A percentile compares a stretch with the other conserved stretches of the same genome.
These are phyloP conservation scores for Yarrowia divulgata DNA, from an alignment of 805 yeast genomes.

Conservation along the genomic window DNA sequence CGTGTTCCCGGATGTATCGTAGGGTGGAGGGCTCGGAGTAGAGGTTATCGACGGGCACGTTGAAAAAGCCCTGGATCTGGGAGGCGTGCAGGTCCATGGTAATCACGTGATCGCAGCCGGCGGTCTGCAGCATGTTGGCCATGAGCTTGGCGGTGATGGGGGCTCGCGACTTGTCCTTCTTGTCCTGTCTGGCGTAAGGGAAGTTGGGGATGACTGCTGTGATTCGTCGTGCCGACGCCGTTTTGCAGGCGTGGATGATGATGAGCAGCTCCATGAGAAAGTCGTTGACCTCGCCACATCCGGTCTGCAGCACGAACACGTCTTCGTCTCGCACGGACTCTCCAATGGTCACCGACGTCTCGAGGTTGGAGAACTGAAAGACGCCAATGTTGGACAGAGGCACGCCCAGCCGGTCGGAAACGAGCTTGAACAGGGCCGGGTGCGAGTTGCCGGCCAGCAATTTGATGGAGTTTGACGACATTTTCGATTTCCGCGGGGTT, in stretches of 20 bases:
- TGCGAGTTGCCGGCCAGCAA: slow-evolving; percentile 80
- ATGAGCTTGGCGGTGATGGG: slow-evolving; percentile 94
- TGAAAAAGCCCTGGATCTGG: slow-evolving; percentile 96
- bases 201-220: slow-evolving; percentile 95
- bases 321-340: slow-evolving; percentile 93
- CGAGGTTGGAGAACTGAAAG: slow-evolving; percentile 84
- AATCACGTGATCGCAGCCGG: slow-evolving; percentile 94
- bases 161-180: slow-evolving; percentile 94
- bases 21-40: slow-evolving; percentile 94
- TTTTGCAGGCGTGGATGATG: slow-evolving; percentile 90
- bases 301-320: slow-evolving; percentile 83
- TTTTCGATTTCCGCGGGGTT: neutral
- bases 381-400: slow-evolving; percentile 78
- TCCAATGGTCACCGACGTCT: slow-evolving; percentile 85
- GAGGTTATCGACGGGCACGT: slow-evolving; percentile 92
- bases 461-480: slow-evolving; percentile 59
- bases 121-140: slow-evolving; percentile 89
- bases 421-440: slow-evolving; percentile 77
- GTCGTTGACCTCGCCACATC: slow-evolving; percentile 86
- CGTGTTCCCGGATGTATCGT: slow-evolving; percentile 74
- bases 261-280: slow-evolving; percentile 84
- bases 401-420: slow-evolving; percentile 70
- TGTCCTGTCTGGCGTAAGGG: slow-evolving; percentile 97
- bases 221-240: slow-evolving; percentile 93
- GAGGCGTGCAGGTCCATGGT: slow-evolving; percentile 98